phyloP scores from a whole-genome alignment of 192 early-diverging fungal species.

The Dissophora ornata region DNA sequence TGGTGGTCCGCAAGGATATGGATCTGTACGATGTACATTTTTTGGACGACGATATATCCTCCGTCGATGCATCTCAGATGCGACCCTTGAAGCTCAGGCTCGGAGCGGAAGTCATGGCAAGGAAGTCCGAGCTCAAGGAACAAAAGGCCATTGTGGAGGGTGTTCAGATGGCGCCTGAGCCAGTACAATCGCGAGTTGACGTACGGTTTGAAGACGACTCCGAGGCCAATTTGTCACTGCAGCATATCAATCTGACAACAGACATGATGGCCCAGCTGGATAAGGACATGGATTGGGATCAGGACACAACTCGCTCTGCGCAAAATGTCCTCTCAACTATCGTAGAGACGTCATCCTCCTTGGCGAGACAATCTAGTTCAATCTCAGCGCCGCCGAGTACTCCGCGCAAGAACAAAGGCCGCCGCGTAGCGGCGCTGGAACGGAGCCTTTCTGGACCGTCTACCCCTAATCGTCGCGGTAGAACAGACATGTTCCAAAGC shows the following conservation, averaged over 20 bases:
- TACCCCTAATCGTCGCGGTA: constrained; percentile 31
- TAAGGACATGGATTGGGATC: constrained; percentile 20
- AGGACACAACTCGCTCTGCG: not conserved
- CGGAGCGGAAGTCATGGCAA: constrained; percentile 25
- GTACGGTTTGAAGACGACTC: constrained; percentile 27
- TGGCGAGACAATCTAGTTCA: constrained; percentile 8
- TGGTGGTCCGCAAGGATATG: not conserved
- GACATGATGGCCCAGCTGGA: constrained; percentile 30
- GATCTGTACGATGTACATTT: constrained; percentile 31
- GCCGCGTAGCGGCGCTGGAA: not conserved
- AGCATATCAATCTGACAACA: constrained; percentile 7
- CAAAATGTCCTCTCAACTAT: not conserved
- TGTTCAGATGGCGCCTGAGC: constrained; percentile 5
- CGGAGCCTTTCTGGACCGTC: not conserved
- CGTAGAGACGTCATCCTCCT: not conserved
- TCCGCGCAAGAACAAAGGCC: constrained; percentile 17
- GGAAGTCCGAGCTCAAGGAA: constrained; percentile 13
- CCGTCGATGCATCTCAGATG: constrained; percentile 16
- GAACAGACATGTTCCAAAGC: not conserved
- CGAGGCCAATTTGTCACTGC: constrained; percentile 21
- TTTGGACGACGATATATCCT: constrained; percentile 5
- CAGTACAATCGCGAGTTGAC: constrained; percentile 22
- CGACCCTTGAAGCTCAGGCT: constrained; percentile 40
- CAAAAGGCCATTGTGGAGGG: constrained; percentile 24
- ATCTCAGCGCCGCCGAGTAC: constrained; percentile 17